These are phyloP conservation scores for Borealophlyctis nickersoniae DNA, from an alignment of 192 early-diverging fungal genomes.

Conservation along the genomic window DNA sequence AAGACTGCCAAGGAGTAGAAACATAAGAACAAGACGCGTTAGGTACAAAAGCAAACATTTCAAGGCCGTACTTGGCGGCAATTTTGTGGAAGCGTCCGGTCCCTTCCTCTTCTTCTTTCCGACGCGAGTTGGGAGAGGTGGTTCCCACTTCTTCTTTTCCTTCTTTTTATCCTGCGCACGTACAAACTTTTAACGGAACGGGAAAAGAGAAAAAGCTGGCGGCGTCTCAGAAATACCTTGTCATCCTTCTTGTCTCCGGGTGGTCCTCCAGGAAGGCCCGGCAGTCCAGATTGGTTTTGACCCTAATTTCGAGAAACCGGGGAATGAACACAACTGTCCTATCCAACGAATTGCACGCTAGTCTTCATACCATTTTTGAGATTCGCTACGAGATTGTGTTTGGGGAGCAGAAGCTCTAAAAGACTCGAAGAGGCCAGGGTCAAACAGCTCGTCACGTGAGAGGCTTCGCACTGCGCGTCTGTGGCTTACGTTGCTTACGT, in stretches of 20 bases:
- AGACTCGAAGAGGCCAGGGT: no score
- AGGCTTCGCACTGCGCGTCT: no score
- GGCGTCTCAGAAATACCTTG: slow-evolving; percentile 27
- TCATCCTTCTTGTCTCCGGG: slow-evolving; percentile 65
- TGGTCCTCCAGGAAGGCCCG: slow-evolving; percentile 44
- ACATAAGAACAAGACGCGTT: slow-evolving; percentile 10
- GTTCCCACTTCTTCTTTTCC: slow-evolving; percentile 90
- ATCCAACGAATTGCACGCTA: no score
- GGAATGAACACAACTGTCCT: no score
- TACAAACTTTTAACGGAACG: slow-evolving; percentile 4
- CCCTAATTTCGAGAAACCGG: no score
- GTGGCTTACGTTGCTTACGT: no score
- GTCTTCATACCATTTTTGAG: no score
- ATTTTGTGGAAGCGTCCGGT: slow-evolving; percentile 83
- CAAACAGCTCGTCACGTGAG: no score
- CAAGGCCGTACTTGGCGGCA: slow-evolving; percentile 85
- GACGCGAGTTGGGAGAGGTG: slow-evolving; percentile 95
- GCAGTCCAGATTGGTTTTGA: slow-evolving; percentile 79
- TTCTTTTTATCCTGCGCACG: slow-evolving; percentile 66
- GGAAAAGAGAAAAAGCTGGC: neutral
- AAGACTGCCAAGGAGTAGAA: slow-evolving; percentile 62
- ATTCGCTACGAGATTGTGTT: no score
- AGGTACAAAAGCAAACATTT: slow-evolving; percentile 19
- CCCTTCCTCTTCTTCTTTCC: slow-evolving; percentile 98
- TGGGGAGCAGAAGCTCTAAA: no score